Base-by-base conservation (phyloP, 1,284 basidiomycete species). In the Lentinula novae-zelandiae region DNA sequence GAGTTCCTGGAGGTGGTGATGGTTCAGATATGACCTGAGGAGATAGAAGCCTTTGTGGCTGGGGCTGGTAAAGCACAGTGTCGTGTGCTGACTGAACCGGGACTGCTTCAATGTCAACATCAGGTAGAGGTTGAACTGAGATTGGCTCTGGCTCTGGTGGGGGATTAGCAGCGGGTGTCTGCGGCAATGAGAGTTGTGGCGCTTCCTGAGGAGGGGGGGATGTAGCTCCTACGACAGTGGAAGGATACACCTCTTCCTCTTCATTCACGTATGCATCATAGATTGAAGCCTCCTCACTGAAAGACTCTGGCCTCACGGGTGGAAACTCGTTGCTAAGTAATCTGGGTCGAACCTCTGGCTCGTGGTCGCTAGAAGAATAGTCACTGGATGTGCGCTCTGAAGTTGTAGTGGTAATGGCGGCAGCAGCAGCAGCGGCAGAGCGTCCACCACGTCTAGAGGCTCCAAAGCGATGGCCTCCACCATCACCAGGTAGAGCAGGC, bases 381-480 rank as follows among this genome's bases (percentile, higher is more conserved):
- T 90, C 89, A 66, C 82, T 84, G 2, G 84, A 85, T 2, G 78
- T 80, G 55, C 83, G 81, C 56, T 82, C 80, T 20, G 69, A 38
- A 38, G 34, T 53, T 44, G 40, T 17, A 15, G 40, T 17, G 6
- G 22, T 22, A 22, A n/a, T 64, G 5, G 76, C 63, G 50, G 71
- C 65, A 48, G 76, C 64, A 66, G 79, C 74, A 33, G 69, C 70
- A 9, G 75, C 68, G 2, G 75, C 72, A 7, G 54, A 33, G n/a
- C 54, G 54, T 5, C 20, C 38, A 44, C 79, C 78, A 60, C 84
- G 74, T 60, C 84, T 77, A 22, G 80, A 79, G 36, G 82, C 74
- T 17, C 82, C 78, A 74, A 95, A 96, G 15, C 93, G 87, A 79
- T 92, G 91, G 2, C 89, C 89, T 50, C 86, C 88, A 4, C 85